Base-by-base conservation (phyloP, 2,329 filamentous ascomycete genomes). In the Cladosporium sphaerospermum region DNA sequence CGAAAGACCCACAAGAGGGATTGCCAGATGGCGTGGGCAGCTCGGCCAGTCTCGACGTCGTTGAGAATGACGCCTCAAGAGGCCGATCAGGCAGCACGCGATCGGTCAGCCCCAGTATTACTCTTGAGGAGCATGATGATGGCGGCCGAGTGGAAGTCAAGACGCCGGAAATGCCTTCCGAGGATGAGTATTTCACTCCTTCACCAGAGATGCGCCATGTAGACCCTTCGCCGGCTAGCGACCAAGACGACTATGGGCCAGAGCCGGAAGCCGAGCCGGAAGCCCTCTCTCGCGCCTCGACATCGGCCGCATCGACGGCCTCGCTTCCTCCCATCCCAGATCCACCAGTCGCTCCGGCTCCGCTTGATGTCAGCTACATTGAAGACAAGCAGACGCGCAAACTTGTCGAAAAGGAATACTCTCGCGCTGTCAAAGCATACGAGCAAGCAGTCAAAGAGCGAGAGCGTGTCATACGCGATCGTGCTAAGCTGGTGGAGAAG, bases 361-460 rank as follows among this genome's bases (percentile, higher is more conserved):
- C 74, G 2, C 78, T 85, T 1, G 78, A 89, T 59, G 66, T 84
- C 1, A 73, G 75, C 42, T 70, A 75, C 44, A 84, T 81, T 64
- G 71, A 77, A 2, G 82, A 88, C 67, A 85, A 85, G 62, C 79
- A 82, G 6, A 74, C 80, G 28, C 80, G 82, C 8, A 88, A 86
- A 61, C 76, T 82, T 39, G 85, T 83, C 1, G 83, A 88, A 61
- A 86, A 84, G 54, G 84, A 89, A 61, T 76, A 82, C 52, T 80
- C 81, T 48, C 77, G 79, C 10, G 74, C 75, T 1, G 73, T 82
- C 32, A 88, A 88, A 63, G 75, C 75, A 8, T 86, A 89, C 64
- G 78, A 85, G 28, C 77, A 81, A 62, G 80, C 82, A 9, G 68
- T 87, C 56, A 88, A 87, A 67, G 78, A 83, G 55, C 82, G 82